Conservation (phyloP, 2,329 filamentous ascomycete genomes). For the Daldinia sp. region DNA sequence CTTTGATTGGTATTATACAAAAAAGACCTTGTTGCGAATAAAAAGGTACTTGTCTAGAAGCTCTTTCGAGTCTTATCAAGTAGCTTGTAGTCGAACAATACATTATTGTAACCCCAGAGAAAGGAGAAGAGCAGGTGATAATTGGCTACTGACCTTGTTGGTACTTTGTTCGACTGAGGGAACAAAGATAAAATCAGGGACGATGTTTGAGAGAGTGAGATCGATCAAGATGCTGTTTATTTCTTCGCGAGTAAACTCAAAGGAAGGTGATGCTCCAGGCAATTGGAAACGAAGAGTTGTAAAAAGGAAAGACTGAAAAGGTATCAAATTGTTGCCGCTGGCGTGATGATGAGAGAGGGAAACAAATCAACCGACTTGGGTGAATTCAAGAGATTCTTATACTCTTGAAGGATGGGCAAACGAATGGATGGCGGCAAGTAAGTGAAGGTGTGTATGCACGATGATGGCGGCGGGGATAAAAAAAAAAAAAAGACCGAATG, state of each 20-base stretch:
- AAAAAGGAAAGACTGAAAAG: conserved; percentile 45
- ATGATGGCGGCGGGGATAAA: conserved; percentile 36
- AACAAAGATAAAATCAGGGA: conserved; percentile 39
- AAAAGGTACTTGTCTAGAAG: conserved; percentile 21
- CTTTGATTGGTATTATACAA: conserved; percentile 15
- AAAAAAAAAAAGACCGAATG: conserved; percentile 39
- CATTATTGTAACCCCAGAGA: conserved; percentile 23
- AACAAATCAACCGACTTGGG: conserved; percentile 49
- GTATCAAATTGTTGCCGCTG: conserved; percentile 45
- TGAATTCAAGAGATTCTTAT: conserved; percentile 45
- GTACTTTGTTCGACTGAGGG: conserved; percentile 37
- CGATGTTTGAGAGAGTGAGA: conserved; percentile 39
- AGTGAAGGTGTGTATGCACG: conserved; percentile 41
- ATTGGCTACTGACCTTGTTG: conserved; percentile 39
- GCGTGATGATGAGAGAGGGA: conserved; percentile 46
- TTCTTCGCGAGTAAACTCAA: conserved; percentile 43
- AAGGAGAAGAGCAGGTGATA: conserved; percentile 10
- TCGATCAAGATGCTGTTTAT: conserved; percentile 33
- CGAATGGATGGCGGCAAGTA: conserved; percentile 39
- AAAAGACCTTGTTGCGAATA: conserved; percentile 2
- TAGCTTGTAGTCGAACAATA: conserved; percentile 23
- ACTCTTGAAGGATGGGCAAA: conserved; percentile 38
- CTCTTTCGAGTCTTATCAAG: conserved; percentile 7
- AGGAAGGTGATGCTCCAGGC: conserved; percentile 56
- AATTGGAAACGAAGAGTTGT: conserved; percentile 43